A percentile compares a stretch with the other conserved stretches of the same genome.
Conservation (phyloP, 1,139 yeast genomes). For the Hansenula lynferdii region DNA sequence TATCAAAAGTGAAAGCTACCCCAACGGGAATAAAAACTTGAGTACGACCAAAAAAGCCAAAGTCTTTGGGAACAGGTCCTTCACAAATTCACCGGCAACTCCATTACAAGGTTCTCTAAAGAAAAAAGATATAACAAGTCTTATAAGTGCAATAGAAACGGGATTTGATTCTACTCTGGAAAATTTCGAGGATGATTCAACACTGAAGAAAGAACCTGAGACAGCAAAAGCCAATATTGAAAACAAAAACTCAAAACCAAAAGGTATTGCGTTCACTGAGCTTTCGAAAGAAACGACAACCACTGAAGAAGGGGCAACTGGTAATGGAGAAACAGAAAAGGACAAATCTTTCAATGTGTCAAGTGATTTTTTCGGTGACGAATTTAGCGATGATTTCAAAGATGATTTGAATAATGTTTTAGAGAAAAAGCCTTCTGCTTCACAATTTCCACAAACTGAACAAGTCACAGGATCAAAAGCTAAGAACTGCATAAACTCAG, state of each 20-base stretch:
- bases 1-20: conserved; percentile 11
- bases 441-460: no score
- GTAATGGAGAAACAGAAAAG: not conserved
- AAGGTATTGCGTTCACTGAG: no score
- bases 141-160: conserved; percentile 13
- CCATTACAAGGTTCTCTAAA: conserved; percentile 5
- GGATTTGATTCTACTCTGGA: conserved; percentile 7
- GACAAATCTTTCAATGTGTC: conserved; percentile 10
- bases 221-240: no score
- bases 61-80: not conserved
- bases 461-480: no score
- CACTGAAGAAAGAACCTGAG: not conserved
- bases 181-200: not conserved
- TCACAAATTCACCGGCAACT: not conserved
- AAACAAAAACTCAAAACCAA: no score
- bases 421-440: conserved; percentile 1
- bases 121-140: conserved; percentile 12
- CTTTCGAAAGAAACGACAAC: no score
- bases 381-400: conserved; percentile 20
- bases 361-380: conserved; percentile 19
- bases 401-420: conserved; percentile 16
- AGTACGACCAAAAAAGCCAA: not conserved
- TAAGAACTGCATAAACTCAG: no score
- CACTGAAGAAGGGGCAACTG: no score
- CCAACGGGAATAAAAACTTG: not conserved